A percentile compares a stretch with the other conserved stretches of the same genome.
phyloP scores from a whole-genome alignment of 192 early-diverging fungal species.

The Entophlyctis helioformis region DNA sequence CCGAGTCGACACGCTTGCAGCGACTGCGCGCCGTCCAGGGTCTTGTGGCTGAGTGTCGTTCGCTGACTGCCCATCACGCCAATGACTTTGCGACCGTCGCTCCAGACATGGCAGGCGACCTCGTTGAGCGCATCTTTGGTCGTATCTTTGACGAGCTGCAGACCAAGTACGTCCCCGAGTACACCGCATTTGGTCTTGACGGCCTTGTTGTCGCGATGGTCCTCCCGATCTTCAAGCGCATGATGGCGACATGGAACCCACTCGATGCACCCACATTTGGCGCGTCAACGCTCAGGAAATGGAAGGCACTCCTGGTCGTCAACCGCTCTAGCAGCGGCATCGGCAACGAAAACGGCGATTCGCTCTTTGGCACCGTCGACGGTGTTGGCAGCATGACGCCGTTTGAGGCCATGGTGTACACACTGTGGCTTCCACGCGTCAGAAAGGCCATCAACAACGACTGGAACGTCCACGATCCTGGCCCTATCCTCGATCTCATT shows the following conservation, averaged over 20 bases:
- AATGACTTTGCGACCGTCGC: no score
- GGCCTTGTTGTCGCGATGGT: conserved; percentile 46
- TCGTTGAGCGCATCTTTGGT: no score
- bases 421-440: conserved; percentile 66
- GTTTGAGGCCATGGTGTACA: conserved; percentile 67
- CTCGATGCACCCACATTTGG: conserved; percentile 44
- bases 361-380: no score
- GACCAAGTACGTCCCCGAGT: conserved; percentile 43
- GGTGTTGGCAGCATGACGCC: no score
- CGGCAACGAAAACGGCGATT: no score
- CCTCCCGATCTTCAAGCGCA: conserved; percentile 33
- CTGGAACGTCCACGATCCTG: conserved; percentile 58
- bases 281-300: conserved; percentile 35
- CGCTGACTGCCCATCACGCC: no score
- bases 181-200: conserved; percentile 48
- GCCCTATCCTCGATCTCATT: conserved; percentile 51
- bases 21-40: no score
- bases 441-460: conserved; percentile 69
- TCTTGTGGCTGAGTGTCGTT: no score
- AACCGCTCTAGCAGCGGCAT: no score
- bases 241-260: conserved; percentile 52
- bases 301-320: conserved; percentile 43
- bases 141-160: conserved; percentile 53
- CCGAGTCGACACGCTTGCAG: no score
- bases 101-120: no score